A percentile compares a stretch with the other conserved stretches of the same genome.
phyloP scores from a whole-genome alignment of 202 grass and related monocot species.

The Panicum hallii region DNA sequence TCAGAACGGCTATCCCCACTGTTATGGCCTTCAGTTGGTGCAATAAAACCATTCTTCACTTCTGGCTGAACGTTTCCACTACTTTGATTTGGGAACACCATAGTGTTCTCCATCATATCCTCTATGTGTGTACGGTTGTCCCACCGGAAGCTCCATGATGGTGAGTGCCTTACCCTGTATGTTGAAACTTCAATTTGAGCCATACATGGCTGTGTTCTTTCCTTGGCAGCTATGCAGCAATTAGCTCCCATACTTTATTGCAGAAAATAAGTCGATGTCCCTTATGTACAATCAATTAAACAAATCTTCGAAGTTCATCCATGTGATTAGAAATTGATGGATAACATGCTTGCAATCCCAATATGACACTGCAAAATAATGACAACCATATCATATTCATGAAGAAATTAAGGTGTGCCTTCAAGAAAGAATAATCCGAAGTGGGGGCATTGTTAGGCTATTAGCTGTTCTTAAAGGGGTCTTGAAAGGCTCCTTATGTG shows the following conservation, averaged over 20 bases:
- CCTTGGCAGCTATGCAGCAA: conserved; percentile 79
- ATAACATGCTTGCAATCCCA: conserved; percentile 23
- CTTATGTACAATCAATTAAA: conserved; percentile 28
- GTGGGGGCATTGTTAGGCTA: neutral
- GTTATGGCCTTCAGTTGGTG: conserved; percentile 54
- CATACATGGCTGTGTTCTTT: conserved; percentile 62
- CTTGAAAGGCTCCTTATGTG: neutral
- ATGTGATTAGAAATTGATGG: conserved; percentile 18
- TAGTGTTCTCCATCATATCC: conserved; percentile 78
- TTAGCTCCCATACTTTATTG: conserved; percentile 77
- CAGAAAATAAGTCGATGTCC: conserved; percentile 21
- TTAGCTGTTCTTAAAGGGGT: conserved; percentile 17
- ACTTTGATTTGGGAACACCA: conserved; percentile 64
- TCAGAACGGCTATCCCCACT: conserved; percentile 44
- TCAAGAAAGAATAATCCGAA: neutral
- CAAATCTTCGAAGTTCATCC: conserved; percentile 34
- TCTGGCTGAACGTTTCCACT: conserved; percentile 70
- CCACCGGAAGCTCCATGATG: conserved; percentile 89
- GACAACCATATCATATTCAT: conserved; percentile 11
- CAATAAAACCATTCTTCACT: conserved; percentile 73
- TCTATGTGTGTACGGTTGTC: conserved; percentile 95
- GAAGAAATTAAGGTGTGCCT: conserved; percentile 12
- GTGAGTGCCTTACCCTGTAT: conserved; percentile 74
- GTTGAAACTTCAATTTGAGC: conserved; percentile 67
- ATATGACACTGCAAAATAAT: conserved; percentile 40